A percentile compares a stretch with the other conserved stretches of the same genome.
Evolutionary conservation across 805 yeast species (phyloP).

Genomic region (Yamadazyma kitorensis): DNA sequence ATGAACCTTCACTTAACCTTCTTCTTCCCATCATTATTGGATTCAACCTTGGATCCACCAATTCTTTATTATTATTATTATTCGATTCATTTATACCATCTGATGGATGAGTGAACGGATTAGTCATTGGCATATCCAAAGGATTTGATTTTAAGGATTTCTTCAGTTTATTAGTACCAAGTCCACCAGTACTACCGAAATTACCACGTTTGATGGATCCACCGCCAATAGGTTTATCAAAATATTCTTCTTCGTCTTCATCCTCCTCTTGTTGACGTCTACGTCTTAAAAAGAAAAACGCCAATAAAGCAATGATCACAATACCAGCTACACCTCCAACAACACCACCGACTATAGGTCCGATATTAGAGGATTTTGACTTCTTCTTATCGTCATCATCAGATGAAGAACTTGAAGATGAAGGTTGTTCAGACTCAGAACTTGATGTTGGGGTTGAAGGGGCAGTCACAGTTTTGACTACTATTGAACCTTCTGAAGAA

Average conservation of each 20-base stretch:
- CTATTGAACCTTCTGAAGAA: constrained; percentile 9
- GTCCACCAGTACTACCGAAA: constrained; percentile 3
- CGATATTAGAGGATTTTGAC: constrained; percentile 25
- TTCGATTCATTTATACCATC: constrained; percentile 32
- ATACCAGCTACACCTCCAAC: constrained; percentile 41
- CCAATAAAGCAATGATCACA: constrained; percentile 19
- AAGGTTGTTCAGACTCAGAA: constrained; percentile 1
- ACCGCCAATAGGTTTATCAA: constrained; percentile 24
- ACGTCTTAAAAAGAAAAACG: constrained; percentile 32
- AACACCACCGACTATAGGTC: constrained; percentile 44
- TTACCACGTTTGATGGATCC: constrained; percentile 14
- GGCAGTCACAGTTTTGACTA: constrained; percentile 13
- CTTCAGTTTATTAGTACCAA: constrained; percentile 16
- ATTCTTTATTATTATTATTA: constrained; percentile 7
- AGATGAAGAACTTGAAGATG: constrained; percentile 7
- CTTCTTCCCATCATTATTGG: constrained; percentile 81
- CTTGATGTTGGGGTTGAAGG: too few relatives aligned
- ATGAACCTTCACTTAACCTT: constrained; percentile 78
- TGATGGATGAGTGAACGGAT: constrained; percentile 64
- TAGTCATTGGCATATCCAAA: constrained; percentile 42
- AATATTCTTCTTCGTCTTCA: constrained; percentile 38
- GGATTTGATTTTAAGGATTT: constrained; percentile 21
- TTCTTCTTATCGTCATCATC: constrained; percentile 6
- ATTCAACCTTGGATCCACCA: constrained; percentile 62
- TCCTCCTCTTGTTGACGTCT: constrained; percentile 27